Conservation (phyloP, 768 basidiomycete genomes). For the Mycena filopes region DNA sequence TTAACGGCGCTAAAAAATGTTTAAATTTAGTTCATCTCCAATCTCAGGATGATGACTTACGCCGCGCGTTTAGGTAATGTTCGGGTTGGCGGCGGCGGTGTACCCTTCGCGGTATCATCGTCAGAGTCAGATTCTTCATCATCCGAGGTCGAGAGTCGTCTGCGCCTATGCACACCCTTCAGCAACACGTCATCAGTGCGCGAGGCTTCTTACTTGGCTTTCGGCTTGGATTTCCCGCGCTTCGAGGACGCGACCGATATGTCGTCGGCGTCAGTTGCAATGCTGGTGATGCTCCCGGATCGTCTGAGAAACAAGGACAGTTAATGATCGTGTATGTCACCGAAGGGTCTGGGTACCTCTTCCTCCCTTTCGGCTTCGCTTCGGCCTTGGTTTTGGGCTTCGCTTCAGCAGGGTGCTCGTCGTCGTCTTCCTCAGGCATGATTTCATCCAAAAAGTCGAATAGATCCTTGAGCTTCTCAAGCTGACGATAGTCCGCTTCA, state of each 20-base stretch:
- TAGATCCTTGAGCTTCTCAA: conserved; percentile 69
- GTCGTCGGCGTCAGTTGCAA: conserved; percentile 50
- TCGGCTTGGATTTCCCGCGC: conserved; percentile 46
- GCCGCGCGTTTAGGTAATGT: conserved; percentile 67
- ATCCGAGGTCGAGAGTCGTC: conserved; percentile 64
- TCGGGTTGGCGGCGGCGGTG: conserved; percentile 54
- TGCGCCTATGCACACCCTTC: conserved; percentile 51
- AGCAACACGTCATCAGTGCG: background rate
- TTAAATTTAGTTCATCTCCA: background rate
- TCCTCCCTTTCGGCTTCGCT: conserved; percentile 58
- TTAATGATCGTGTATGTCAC: background rate
- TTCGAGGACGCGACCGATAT: conserved; percentile 48
- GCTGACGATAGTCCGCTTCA: conserved; percentile 75
- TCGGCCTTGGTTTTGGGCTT: conserved; percentile 47
- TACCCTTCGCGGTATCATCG: conserved; percentile 41
- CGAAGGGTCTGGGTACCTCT: conserved; percentile 47
- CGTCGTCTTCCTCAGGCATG: conserved; percentile 73
- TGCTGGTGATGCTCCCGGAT: conserved; percentile 66
- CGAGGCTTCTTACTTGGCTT: conserved; percentile 52
- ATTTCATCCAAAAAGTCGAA: conserved; percentile 81
- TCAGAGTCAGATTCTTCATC: conserved; percentile 57
- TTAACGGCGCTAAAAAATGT: conserved; percentile 48
- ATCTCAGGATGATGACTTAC: conserved; percentile 50
- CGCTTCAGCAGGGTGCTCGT: conserved; percentile 36
- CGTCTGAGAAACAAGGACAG: conserved; percentile 50